A percentile compares a stretch with the other conserved stretches of the same genome.
phyloP scores from a whole-genome alignment of 352 stramenopile genomes.

The Globisporangium cederbergense region DNA sequence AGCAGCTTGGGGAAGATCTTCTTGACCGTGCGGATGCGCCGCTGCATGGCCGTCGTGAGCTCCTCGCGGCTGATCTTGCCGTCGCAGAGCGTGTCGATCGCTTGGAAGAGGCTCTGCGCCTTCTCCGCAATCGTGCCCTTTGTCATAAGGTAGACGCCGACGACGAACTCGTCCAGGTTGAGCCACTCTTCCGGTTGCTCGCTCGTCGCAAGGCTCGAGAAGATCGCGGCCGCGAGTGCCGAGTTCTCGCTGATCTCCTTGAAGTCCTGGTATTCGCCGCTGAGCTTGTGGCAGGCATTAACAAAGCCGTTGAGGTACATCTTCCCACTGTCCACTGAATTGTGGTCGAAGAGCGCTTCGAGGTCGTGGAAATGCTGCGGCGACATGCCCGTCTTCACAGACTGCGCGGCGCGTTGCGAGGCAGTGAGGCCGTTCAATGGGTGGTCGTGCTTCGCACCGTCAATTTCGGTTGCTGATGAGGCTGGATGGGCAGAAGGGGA shows the following conservation, averaged over 20 bases:
- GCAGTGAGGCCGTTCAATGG: slow-evolving; percentile 6
- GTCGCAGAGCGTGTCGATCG: slow-evolving; percentile 62
- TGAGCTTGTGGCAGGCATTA: slow-evolving; percentile 52
- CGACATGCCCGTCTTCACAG: slow-evolving; percentile 50
- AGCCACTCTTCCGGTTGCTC: slow-evolving; percentile 57
- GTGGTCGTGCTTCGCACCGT: background rate
- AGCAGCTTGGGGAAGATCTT: slow-evolving; percentile 76
- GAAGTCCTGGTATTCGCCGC: slow-evolving; percentile 58
- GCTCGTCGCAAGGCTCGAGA: slow-evolving; percentile 69
- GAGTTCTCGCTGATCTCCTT: slow-evolving; percentile 57
- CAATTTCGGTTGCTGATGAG: background rate
- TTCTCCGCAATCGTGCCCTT: slow-evolving; percentile 81
- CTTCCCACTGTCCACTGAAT: slow-evolving; percentile 47
- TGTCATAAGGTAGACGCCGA: slow-evolving; percentile 80
- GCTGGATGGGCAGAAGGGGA: background rate
- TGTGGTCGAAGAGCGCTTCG: slow-evolving; percentile 44
- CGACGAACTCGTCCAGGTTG: slow-evolving; percentile 72
- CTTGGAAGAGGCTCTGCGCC: slow-evolving; percentile 67
- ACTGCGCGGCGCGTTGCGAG: slow-evolving; percentile 19
- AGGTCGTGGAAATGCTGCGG: slow-evolving; percentile 52
- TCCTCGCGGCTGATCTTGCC: slow-evolving; percentile 81
- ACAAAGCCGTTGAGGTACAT: slow-evolving; percentile 67
- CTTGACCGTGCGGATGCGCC: slow-evolving; percentile 63
- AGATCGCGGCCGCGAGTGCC: slow-evolving; percentile 62
- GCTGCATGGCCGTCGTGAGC: slow-evolving; percentile 63